phyloP scores from a whole-genome alignment of 106 monocot species.

The Phalaenopsis equestris region DNA sequence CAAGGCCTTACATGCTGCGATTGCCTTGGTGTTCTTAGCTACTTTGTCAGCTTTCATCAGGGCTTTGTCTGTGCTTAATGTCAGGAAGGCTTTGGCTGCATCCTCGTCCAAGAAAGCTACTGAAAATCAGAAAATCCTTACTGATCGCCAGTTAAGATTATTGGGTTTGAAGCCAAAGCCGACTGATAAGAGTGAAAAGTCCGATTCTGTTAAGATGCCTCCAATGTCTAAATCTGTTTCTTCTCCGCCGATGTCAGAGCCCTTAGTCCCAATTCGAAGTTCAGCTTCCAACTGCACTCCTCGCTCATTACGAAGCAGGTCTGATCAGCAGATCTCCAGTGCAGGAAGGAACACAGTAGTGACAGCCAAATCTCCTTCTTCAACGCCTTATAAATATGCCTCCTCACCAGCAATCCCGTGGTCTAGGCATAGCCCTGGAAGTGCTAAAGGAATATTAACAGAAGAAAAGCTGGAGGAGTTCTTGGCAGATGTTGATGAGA shows the following conservation, averaged over 20 bases:
- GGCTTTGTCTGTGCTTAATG: constrained; percentile 22
- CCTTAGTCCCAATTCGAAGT: constrained; percentile 66
- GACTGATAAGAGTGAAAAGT: constrained; percentile 6
- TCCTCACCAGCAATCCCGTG: constrained; percentile 60
- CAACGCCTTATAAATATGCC: constrained; percentile 13
- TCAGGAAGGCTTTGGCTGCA: constrained; percentile 16
- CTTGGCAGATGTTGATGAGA: constrained; percentile 63
- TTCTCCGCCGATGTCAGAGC: constrained; percentile 20
- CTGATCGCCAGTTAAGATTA: constrained; percentile 50
- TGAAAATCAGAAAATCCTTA: constrained; percentile 21
- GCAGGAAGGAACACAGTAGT: constrained; percentile 22
- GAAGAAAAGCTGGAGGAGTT: constrained; percentile 82
- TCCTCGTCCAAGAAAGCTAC: constrained; percentile 12
- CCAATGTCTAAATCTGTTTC: constrained; percentile 23
- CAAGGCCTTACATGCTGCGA: constrained; percentile 29
- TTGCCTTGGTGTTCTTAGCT: constrained; percentile 29
- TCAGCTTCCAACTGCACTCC: constrained; percentile 42
- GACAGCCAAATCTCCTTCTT: constrained; percentile 29
- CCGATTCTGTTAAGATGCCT: constrained; percentile 26
- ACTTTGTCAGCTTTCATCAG: constrained; percentile 35
- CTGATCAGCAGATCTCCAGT: constrained; percentile 24
- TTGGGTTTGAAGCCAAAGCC: constrained; percentile 43
- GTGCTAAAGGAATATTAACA: constrained; percentile 74
- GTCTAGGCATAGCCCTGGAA: constrained; percentile 48
- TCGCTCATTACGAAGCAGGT: constrained; percentile 22